Evolutionary conservation across 176 grass and related monocot species (phyloP), one percentile per base, ranked within the genome.

Genomic region (Avena sativa): DNA sequence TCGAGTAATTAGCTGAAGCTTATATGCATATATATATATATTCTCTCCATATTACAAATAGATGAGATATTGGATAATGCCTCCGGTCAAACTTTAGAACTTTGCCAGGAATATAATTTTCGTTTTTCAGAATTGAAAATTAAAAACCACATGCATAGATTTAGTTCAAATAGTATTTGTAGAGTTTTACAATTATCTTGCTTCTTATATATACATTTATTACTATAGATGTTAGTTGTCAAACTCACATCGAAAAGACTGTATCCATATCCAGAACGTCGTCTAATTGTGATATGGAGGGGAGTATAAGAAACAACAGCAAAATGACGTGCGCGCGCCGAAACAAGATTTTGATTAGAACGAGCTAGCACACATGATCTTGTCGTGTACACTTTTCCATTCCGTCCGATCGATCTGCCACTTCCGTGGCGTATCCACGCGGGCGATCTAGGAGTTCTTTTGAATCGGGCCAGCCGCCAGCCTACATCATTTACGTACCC

Each of bases 351-450:
- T 26, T 28, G 61, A 64, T 26, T 50, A 74, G 12, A 50, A 15
- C 12, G 49, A 34, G 28, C 28, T 30, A 30, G 32, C 26, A 30
- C 63, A 66, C 61, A 64, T 32, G 15, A 14, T 32, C 46, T 74
- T 74, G 12, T 49, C 71, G 71, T 75, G 47, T 26, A 75, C 47
- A 75, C 21, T 51, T 75, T 51, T 26, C 7, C 25, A 8, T 9
- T 21, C 21, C 9, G 7, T 17, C 12, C 2, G 47, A 16, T 75
- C 13, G 21, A 75, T 30, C 9, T 75, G 72, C 23, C 72, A 52
- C 72, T 52, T 75, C 72, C 47, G 72, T 75, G 72, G 72, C 72
- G 72, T 75, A 51, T 75, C 72, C 72, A 51, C 13, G 72, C 20
- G 44, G 34, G 69, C 69, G 69, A 21, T 2, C 17, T 1, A 13